Conservation (phyloP, 805 yeast species). For the Torulaspora indica region DNA sequence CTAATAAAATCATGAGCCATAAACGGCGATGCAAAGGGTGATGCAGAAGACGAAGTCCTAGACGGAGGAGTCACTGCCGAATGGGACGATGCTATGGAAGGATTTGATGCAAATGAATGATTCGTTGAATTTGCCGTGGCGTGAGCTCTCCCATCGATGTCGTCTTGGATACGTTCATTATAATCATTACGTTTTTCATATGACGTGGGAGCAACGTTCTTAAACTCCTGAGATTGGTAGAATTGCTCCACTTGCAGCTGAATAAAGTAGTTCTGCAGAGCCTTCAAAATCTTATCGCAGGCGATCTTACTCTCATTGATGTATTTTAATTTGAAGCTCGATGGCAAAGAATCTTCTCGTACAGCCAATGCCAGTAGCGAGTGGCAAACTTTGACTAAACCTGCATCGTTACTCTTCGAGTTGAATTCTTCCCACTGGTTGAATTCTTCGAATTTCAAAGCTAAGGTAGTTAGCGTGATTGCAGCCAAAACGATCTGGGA, state of each 20-base stretch:
- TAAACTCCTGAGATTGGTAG: constrained; percentile 27
- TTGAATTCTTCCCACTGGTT: constrained; percentile 22
- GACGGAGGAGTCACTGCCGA: constrained; percentile 24
- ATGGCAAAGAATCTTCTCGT: constrained; percentile 24
- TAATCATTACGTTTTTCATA: constrained; percentile 9
- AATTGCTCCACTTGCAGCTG: constrained; percentile 25
- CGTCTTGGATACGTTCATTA: constrained; percentile 7
- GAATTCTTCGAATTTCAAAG: constrained; percentile 37
- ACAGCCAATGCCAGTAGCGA: constrained; percentile 23
- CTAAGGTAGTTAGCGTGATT: constrained; percentile 41
- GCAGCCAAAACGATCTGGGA: constrained; percentile 51
- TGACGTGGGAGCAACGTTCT: constrained; percentile 2
- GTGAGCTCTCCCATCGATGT: not conserved
- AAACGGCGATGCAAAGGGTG: constrained; percentile 26
- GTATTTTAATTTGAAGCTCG: constrained; percentile 33
- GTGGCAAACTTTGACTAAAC: constrained; percentile 22
- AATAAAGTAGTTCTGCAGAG: constrained; percentile 19
- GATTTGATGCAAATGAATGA: constrained; percentile 10
- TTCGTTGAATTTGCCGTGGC: constrained; percentile 13
- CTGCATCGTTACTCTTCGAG: constrained; percentile 27
- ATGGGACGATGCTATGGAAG: constrained; percentile 14
- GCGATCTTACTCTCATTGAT: constrained; percentile 9
- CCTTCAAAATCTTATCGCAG: constrained; percentile 16
- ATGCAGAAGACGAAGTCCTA: constrained; percentile 17
- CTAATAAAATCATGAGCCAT: constrained; percentile 12